Evolutionary conservation across 73 alveolate genomes (phyloP), one percentile per base, ranked within the genome.

Genomic region (Paramecium biaurelia): DNA sequence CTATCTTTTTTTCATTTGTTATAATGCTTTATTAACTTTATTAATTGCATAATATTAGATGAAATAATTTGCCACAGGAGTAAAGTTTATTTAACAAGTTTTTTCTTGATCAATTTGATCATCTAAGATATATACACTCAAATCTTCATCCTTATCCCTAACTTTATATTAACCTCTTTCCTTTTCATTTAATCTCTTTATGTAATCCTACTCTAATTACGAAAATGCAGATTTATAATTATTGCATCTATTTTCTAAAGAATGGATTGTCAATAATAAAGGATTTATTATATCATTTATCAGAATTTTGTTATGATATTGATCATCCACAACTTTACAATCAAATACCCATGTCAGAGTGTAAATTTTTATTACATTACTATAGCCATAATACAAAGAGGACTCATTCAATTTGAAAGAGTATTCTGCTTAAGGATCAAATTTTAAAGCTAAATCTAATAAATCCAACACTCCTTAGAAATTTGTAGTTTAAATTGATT

Each of bases 321-420:
- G 18, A 8, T 30, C 32, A 23, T 38, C 58, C n/a, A 72, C 32
- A 28, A 28, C 32, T 34, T 34, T 38, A 9, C 86, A 72, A 37
- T 72, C 45, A 10, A 72, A 72, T 2, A 72, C 86, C 86, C 86
- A 72, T 35, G 86, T 72, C 35, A 72, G n/a, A 72, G 86, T 72
- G 34, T 72, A 72, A 15, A 72, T 72, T 12, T 72, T 72, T 0
- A 72, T 72, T 5, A 72, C 58, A 72, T 72, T 72, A 24, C 86
- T 72, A 15, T 72, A 72, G 0, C 86, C 86, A 14, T 72, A 72
- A 23, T 28, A 35, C 45, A 72, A 72, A 11, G 86, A 72, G 9
- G 38, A 35, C 7, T 38, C 86, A 37, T 72, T 72, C 9, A 72
- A 5, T 14, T 72, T 34, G n/a, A 72, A 72, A 4, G 86, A 35